These are phyloP conservation scores for Fusarium verticillioides DNA, from an alignment of 2,329 filamentous ascomycete genomes.

Conservation along the genomic window DNA sequence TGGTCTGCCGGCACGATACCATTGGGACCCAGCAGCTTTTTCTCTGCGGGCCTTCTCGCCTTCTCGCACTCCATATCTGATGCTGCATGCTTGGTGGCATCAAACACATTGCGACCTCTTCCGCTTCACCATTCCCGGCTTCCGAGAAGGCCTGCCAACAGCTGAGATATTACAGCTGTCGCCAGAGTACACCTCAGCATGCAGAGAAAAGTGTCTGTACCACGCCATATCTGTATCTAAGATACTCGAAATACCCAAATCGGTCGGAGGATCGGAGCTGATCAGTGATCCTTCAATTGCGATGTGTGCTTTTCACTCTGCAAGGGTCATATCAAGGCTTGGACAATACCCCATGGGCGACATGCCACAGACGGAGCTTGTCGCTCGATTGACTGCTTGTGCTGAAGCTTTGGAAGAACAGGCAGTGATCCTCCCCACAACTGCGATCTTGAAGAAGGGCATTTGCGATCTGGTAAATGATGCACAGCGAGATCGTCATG, in stretches of 20 bases:
- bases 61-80: constrained; percentile 35
- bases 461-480: constrained; percentile 14
- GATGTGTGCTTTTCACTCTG: constrained; percentile 29
- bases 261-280: background rate
- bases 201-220: constrained; percentile 11
- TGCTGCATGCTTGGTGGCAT: constrained; percentile 44
- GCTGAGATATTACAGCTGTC: constrained; percentile 3
- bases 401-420: background rate
- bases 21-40: constrained; percentile 29
- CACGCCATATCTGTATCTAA: constrained; percentile 15
- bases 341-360: constrained; percentile 22
- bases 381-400: background rate
- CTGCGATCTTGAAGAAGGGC: constrained; percentile 10
- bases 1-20: background rate
- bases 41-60: constrained; percentile 38
- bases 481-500: background rate
- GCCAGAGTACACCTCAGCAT: background rate
- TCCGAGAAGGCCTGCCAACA: constrained; percentile 11
- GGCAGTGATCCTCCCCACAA: background rate
- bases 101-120: constrained; percentile 42
- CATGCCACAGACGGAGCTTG: background rate
- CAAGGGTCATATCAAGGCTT: constrained; percentile 21
- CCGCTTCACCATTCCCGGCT: constrained; percentile 36
- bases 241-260: background rate
- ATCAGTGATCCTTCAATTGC: constrained; percentile 25